Evolutionary conservation across 352 stramenopile species (phyloP).

Genomic region (Globisporangium recalcitrans): DNA sequence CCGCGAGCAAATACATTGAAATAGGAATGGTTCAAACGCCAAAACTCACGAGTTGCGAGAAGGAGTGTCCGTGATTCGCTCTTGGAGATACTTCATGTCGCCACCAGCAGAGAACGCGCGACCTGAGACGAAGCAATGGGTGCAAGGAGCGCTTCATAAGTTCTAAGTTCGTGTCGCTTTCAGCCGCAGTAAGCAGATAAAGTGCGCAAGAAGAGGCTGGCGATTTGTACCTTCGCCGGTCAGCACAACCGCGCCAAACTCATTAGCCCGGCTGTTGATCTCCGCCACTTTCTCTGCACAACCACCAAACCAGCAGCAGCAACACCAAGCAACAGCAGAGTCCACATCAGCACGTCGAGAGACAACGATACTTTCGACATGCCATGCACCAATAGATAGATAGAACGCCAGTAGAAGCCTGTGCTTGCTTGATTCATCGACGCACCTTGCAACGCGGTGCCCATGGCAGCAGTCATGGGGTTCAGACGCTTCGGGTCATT

Average conservation of each 20-base stretch:
- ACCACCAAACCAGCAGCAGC: background rate
- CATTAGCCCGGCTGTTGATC: constrained; percentile 39
- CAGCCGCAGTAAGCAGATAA: background rate
- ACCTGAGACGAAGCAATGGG: constrained; percentile 13
- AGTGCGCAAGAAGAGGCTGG: background rate
- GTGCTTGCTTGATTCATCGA: background rate
- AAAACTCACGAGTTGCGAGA: constrained; percentile 56
- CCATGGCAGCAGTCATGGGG: constrained; percentile 83
- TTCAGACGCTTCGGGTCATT: constrained; percentile 85
- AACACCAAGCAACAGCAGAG: background rate
- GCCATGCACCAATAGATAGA: background rate
- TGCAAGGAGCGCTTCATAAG: background rate
- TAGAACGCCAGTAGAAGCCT: too few relatives aligned
- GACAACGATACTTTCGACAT: background rate
- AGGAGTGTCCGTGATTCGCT: constrained; percentile 51
- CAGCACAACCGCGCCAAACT: constrained; percentile 71
- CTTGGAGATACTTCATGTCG: constrained; percentile 78
- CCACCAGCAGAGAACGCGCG: constrained; percentile 85
- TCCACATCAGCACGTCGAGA: background rate
- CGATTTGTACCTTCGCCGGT: constrained; percentile 49
- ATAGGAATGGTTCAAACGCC: too few relatives aligned
- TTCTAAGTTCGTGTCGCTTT: too few relatives aligned
- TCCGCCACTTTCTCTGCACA: constrained; percentile 37
- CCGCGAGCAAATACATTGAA: too few relatives aligned
- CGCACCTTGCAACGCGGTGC: constrained; percentile 47